phyloP scores from a whole-genome alignment of 805 yeast species.

The Cyberlindnera subsufficiens region DNA sequence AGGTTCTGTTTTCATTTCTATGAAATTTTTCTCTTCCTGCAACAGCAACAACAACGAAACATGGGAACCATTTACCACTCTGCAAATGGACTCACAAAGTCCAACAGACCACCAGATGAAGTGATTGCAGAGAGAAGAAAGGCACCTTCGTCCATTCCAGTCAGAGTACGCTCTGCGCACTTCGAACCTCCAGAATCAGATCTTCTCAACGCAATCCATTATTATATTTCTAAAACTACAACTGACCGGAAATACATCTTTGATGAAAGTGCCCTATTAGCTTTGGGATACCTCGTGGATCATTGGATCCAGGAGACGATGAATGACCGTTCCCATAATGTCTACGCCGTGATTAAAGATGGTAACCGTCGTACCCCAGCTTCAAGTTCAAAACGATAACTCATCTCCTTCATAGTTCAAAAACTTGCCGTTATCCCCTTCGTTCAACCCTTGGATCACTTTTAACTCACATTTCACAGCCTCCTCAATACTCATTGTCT shows the following conservation, averaged over 20 bases:
- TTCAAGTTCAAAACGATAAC: constrained; percentile 9
- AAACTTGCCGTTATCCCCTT: constrained; percentile 17
- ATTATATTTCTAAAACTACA: constrained; percentile 22
- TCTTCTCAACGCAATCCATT: constrained; percentile 29
- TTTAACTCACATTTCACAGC: constrained; percentile 15
- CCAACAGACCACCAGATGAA: not conserved
- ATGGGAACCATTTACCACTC: not conserved
- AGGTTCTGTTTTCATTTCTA: too few species aligned
- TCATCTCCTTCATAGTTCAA: constrained; percentile 14
- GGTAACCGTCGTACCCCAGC: not conserved
- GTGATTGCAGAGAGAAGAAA: not conserved
- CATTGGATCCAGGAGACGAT: constrained; percentile 29
- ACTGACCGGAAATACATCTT: constrained; percentile 23
- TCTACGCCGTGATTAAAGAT: constrained; percentile 5
- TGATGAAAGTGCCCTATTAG: constrained; percentile 32
- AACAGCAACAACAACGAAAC: not conserved
- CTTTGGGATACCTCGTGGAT: constrained; percentile 31
- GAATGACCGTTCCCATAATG: not conserved
- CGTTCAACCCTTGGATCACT: constrained; percentile 9
- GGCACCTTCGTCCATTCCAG: constrained; percentile 13
- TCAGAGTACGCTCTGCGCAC: constrained; percentile 8
- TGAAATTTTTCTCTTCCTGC: not conserved
- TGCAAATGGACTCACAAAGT: not conserved
- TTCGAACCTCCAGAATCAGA: constrained; percentile 21
- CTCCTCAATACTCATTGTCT: constrained; percentile 9